Percentiles rank a stretch among this genome's conserved stretches.
phyloP scores from a whole-genome alignment of 1,139 yeast genomes.

The Magnusiomyces magnusii region DNA sequence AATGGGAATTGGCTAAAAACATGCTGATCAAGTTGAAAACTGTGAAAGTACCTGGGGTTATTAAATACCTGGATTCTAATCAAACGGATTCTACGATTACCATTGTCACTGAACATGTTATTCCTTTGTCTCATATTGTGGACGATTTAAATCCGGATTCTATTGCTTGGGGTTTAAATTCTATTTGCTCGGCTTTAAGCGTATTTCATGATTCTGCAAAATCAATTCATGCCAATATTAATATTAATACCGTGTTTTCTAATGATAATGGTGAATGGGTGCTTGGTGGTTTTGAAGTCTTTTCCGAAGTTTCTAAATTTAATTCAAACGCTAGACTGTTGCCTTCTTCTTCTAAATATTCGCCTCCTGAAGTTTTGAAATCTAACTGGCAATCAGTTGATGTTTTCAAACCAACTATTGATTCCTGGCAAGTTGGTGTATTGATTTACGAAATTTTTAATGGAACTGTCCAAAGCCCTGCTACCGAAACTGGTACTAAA shows the following conservation, averaged over 20 bases:
- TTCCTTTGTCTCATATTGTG: conserved; percentile 42
- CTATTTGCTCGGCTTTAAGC: conserved; percentile 15
- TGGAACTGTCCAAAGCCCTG: conserved; percentile 21
- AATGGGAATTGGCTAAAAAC: conserved; percentile 50
- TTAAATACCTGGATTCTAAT: conserved; percentile 59
- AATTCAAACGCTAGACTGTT: conserved; percentile 28
- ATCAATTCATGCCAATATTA: conserved; percentile 54
- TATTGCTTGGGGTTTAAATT: conserved; percentile 51
- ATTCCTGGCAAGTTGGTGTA: conserved; percentile 56
- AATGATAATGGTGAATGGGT: conserved; percentile 76
- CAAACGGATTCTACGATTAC: conserved; percentile 52
- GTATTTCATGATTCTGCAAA: conserved; percentile 27
- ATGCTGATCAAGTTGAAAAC: conserved; percentile 57
- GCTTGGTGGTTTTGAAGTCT: conserved; percentile 72
- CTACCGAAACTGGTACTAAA: conserved; percentile 13
- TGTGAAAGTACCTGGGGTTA: conserved; percentile 71
- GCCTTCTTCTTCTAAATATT: conserved; percentile 31
- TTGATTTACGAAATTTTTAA: conserved; percentile 47
- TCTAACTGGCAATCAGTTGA: conserved; percentile 38
- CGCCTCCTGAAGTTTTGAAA: conserved; percentile 41
- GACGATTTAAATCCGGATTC: conserved; percentile 29
- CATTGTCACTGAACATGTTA: conserved; percentile 68
- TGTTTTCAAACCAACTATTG: conserved; percentile 35
- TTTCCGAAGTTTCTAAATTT: conserved; percentile 23
- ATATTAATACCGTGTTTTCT: conserved; percentile 52